These are phyloP conservation scores for Usnea hakonensis DNA, from an alignment of 495 filamentous ascomycete species.

Conservation along the genomic window DNA sequence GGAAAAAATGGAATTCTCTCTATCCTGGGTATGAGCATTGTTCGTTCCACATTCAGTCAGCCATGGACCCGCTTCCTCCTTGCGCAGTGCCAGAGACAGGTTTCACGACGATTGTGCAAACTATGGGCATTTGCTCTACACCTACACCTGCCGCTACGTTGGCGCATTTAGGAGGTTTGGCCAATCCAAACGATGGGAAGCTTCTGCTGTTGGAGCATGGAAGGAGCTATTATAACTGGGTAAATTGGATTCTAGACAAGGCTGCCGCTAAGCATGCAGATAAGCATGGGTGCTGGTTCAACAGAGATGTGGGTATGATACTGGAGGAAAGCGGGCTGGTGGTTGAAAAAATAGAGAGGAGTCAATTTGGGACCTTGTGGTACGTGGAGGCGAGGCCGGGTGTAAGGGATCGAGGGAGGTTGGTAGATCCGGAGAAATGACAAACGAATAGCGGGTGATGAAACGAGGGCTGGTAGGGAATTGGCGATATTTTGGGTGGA, in stretches of 20 bases:
- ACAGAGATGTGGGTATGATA: slow-evolving; percentile 77
- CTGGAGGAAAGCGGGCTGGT: slow-evolving; percentile 75
- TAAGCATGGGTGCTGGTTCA: slow-evolving; percentile 94
- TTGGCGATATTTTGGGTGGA: background rate
- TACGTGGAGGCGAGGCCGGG: slow-evolving; percentile 40
- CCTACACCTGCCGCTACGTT: slow-evolving; percentile 49
- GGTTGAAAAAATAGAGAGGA: slow-evolving; percentile 58
- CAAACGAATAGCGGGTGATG: background rate
- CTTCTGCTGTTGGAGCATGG: slow-evolving; percentile 93
- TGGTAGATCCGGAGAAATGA: background rate
- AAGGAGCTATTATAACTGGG: slow-evolving; percentile 62
- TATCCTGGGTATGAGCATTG: slow-evolving; percentile 40
- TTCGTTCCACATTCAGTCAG: slow-evolving; percentile 36
- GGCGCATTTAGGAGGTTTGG: slow-evolving; percentile 31
- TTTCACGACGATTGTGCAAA: slow-evolving; percentile 86
- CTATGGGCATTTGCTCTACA: slow-evolving; percentile 88
- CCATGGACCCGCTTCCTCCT: slow-evolving; percentile 27
- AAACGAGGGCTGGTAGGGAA: background rate
- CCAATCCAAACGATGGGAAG: slow-evolving; percentile 48
- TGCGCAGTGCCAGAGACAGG: slow-evolving; percentile 15
- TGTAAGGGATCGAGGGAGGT: background rate
- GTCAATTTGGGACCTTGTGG: slow-evolving; percentile 75
- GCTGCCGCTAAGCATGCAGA: slow-evolving; percentile 70
- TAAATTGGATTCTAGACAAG: slow-evolving; percentile 73
- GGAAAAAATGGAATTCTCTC: slow-evolving; percentile 48